Evolutionary conservation across 2,329 filamentous ascomycete genomes (phyloP).

Genomic region (Aspergillus phoenicis): DNA sequence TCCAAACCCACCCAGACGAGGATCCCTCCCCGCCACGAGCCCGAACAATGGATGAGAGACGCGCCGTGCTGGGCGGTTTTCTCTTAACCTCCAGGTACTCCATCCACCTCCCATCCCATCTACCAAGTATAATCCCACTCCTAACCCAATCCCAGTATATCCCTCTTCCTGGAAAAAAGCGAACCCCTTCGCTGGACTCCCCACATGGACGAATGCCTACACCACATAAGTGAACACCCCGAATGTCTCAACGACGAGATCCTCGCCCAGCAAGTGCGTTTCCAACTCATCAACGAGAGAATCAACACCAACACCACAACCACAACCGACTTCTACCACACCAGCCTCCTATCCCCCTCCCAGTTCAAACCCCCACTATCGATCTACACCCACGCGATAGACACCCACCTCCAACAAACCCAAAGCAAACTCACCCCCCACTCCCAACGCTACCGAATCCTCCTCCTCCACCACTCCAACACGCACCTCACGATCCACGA

Average conservation of each 20-base stretch:
- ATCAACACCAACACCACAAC: not conserved
- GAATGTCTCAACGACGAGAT: constrained; percentile 55
- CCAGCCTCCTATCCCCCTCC: not conserved
- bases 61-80: constrained; percentile 55
- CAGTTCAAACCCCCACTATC: not conserved
- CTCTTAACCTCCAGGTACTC: constrained; percentile 44
- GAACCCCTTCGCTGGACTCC: constrained; percentile 60
- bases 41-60: constrained; percentile 53
- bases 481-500: constrained; percentile 6
- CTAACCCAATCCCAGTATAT: constrained; percentile 36
- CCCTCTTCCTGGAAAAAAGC: constrained; percentile 50
- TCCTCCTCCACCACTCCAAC: constrained; percentile 13
- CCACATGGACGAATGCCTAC: constrained; percentile 61
- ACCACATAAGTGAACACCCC: constrained; percentile 47
- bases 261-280: constrained; percentile 38
- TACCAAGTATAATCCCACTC: not conserved
- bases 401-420: not conserved
- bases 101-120: not conserved
- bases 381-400: constrained; percentile 10
- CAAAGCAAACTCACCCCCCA: constrained; percentile 1
- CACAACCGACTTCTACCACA: not conserved
- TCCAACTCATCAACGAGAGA: constrained; percentile 22
- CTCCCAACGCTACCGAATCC: constrained; percentile 1
- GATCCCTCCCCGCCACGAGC: not conserved
- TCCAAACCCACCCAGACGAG: not conserved